Conservation (phyloP, 1,284 basidiomycete genomes). For the Pseudozyma thailandica region DNA sequence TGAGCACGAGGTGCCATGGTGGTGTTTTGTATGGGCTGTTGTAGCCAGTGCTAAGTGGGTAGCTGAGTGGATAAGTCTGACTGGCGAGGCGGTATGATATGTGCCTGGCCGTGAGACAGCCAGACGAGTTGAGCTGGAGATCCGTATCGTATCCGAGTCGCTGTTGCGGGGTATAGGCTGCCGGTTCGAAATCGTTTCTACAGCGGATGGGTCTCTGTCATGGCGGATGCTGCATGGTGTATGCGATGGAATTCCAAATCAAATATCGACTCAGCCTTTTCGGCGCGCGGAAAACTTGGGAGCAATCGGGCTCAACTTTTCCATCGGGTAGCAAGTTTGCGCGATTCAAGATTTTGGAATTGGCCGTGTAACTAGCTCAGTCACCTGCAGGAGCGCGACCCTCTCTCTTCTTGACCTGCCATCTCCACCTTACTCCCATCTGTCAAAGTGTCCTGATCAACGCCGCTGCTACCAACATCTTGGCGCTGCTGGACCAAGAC, state of each 20-base stretch:
- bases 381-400: neutral
- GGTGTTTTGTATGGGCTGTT: neutral
- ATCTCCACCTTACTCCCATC: constrained; percentile 1
- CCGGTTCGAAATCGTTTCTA: neutral
- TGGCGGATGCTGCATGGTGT: neutral
- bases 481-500: too few relatives aligned
- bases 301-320: too few relatives aligned
- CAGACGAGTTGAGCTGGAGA: neutral
- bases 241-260: constrained; percentile 5
- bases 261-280: constrained; percentile 17
- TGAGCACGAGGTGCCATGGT: constrained; percentile 51
- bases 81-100: neutral
- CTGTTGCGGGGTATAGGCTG: neutral
- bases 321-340: too few relatives aligned
- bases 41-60: neutral
- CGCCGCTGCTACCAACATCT: too few relatives aligned
- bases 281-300: constrained; percentile 5
- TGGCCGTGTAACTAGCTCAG: constrained; percentile 3
- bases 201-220: neutral
- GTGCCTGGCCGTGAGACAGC: neutral
- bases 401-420: neutral
- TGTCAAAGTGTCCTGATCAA: neutral
- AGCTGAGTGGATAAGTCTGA: neutral
- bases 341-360: neutral
- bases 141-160: neutral